phyloP scores from a whole-genome alignment of 2,329 filamentous ascomycete genomes.

The Aschersonia sp. region DNA sequence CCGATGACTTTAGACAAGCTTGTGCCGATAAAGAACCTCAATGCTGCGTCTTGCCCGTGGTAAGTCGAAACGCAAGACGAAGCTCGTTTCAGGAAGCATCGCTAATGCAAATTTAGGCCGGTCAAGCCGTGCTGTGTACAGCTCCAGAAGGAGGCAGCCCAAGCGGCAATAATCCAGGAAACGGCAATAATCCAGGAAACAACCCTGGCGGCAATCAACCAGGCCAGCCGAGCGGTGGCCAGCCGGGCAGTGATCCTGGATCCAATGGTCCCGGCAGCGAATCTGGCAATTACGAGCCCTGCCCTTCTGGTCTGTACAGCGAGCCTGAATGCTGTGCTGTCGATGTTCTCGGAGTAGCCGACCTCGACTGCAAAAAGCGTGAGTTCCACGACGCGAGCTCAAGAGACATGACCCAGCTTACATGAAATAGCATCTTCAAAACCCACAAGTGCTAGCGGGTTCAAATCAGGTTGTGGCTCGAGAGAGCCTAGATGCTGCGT shows the following conservation, averaged over 20 bases:
- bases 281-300: not conserved
- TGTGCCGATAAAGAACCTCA: not conserved
- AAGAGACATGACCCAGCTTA: not conserved
- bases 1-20: not conserved
- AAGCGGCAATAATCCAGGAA: not conserved
- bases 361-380: conserved; percentile 5
- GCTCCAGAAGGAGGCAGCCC: not conserved
- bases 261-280: not conserved
- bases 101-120: not conserved
- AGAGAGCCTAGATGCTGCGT: not conserved
- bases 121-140: not conserved
- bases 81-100: too few relatives aligned
- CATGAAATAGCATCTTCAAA: not conserved
- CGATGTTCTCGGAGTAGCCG: conserved; percentile 2
- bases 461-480: not conserved
- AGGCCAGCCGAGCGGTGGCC: not conserved
- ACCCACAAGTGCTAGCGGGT: not conserved
- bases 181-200: not conserved
- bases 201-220: not conserved
- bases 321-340: conserved; percentile 6
- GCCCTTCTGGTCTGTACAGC: conserved; percentile 3
- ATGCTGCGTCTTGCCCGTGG: conserved; percentile 1
- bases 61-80: not conserved
- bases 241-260: not conserved
- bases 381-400: not conserved